Evolutionary conservation across 2,329 filamentous ascomycete species (phyloP).

Genomic region (Colletotrichum agaves): DNA sequence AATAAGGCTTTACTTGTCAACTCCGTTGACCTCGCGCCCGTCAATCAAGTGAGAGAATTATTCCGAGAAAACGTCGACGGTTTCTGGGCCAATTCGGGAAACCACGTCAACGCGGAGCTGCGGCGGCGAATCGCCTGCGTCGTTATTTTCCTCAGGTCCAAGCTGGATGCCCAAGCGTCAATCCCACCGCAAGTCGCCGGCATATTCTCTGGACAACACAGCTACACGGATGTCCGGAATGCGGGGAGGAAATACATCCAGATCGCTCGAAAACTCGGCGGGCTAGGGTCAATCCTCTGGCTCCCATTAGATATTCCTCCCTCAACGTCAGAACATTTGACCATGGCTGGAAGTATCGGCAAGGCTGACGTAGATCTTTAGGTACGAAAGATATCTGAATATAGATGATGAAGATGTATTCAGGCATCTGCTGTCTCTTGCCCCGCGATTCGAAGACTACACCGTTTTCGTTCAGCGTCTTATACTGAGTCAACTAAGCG

Average conservation of each 20-base stretch:
- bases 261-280: slow-evolving; percentile 44
- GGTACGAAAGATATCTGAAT: slow-evolving; percentile 49
- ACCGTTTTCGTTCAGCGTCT: slow-evolving; percentile 41
- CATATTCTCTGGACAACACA: slow-evolving; percentile 39
- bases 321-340: slow-evolving; percentile 46
- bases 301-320: slow-evolving; percentile 46
- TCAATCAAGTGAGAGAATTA: slow-evolving; percentile 36
- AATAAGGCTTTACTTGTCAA: slow-evolving; percentile 44
- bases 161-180: slow-evolving; percentile 39
- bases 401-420: slow-evolving; percentile 47
- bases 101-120: slow-evolving; percentile 41
- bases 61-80: slow-evolving; percentile 34
- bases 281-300: slow-evolving; percentile 46
- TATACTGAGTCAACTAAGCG: slow-evolving; percentile 32
- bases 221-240: slow-evolving; percentile 44
- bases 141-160: slow-evolving; percentile 45
- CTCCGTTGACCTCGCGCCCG: slow-evolving; percentile 32
- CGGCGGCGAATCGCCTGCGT: slow-evolving; percentile 45
- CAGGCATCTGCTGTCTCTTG: slow-evolving; percentile 42
- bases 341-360: slow-evolving; percentile 1
- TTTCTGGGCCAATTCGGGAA: slow-evolving; percentile 40
- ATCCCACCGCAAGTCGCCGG: slow-evolving; percentile 39
- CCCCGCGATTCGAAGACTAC: slow-evolving; percentile 35
- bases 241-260: slow-evolving; percentile 50
- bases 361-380: slow-evolving; percentile 17